Percentiles rank a stretch among this genome's conserved stretches.
phyloP scores from a whole-genome alignment of 805 yeast genomes.

The Metschnikowia arizonensis region DNA sequence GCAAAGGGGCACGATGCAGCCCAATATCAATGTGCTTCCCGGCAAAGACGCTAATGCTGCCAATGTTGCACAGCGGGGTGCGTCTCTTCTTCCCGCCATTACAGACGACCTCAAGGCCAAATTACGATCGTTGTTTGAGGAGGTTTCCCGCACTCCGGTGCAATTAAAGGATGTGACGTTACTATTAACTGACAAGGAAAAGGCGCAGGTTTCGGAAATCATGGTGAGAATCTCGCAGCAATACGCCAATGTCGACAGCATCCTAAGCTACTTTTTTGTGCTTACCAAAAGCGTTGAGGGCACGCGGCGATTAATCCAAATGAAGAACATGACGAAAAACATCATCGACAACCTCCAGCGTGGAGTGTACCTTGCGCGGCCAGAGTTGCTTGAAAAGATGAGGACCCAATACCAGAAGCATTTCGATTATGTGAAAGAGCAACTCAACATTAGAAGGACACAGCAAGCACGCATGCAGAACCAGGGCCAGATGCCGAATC shows the following conservation, averaged over 20 bases:
- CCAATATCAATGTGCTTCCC: background rate
- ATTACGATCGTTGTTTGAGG: constrained; percentile 61
- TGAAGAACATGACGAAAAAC: constrained; percentile 73
- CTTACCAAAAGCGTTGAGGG: constrained; percentile 72
- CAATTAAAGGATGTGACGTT: constrained; percentile 63
- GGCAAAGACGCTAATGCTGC: background rate
- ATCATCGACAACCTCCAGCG: constrained; percentile 66
- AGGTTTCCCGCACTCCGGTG: constrained; percentile 63
- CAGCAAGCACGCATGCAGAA: constrained; percentile 25
- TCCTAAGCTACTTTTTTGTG: constrained; percentile 73
- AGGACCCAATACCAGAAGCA: constrained; percentile 70
- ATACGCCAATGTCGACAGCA: constrained; percentile 65
- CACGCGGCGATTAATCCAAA: constrained; percentile 70
- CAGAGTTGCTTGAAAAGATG: constrained; percentile 65
- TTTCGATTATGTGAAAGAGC: constrained; percentile 70
- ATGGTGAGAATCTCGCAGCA: constrained; percentile 54
- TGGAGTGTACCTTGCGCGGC: constrained; percentile 66
- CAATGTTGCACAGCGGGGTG: constrained; percentile 1
- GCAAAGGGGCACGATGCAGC: background rate
- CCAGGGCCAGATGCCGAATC: constrained; percentile 9
- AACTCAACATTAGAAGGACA: constrained; percentile 38
- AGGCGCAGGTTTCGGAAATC: constrained; percentile 52
- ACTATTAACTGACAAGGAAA: constrained; percentile 59
- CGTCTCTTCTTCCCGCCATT: constrained; percentile 29
- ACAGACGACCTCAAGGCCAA: constrained; percentile 61